Evolutionary conservation across 305 asterid species (phyloP), one percentile per base, ranked within the genome.

Genomic region (Nicotiana rustica): DNA sequence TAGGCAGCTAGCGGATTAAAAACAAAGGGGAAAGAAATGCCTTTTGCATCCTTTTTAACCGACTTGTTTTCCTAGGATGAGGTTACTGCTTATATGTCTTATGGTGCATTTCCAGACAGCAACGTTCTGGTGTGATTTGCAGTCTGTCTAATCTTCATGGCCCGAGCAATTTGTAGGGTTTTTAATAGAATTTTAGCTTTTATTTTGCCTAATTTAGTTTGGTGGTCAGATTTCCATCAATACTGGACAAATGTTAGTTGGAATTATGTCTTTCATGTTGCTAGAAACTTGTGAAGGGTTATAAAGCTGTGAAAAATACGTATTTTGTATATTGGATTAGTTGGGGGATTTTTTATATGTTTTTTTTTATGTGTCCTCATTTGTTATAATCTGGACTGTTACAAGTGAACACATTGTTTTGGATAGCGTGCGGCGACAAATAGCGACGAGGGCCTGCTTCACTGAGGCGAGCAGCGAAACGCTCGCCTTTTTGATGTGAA

Each of bases 281-380:
- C n/a, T 76, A 76, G 31, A 52, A 76, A 76, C 29, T 76, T 52
- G 49, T 76, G 56, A 25, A 29, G 25, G 31, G 44, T 62, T 52
- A 29, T 75, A 31, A 75, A 75, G 47, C n/a, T 29, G 25, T 41
- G 65, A 52, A 29, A 5, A 33, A 29, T 10, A 55, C 55, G 49
- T 15, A 31, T 76, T 76, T 76, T 76, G 44, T 76, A 29, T 44
- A 55, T 76, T 76, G 49, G 80, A 9, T 55, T 15, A 55, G 66
- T 15, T 52, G 66, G 66, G 66, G 14, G 33, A 15, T 15, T 15
- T 75, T 55, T 76, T 29, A 2, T 44, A 44, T 44, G 52, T 29
- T 6, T 31, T 76, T 21, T 55, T 76, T 76, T 56, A 31, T 31
- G 67, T 15, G 15, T 76, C 66, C 49, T 29, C 33, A 17, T 2